A percentile compares a stretch with the other conserved stretches of the same genome.
phyloP scores from a whole-genome alignment of 2,329 filamentous ascomycete species.

The Epichloe elymi region DNA sequence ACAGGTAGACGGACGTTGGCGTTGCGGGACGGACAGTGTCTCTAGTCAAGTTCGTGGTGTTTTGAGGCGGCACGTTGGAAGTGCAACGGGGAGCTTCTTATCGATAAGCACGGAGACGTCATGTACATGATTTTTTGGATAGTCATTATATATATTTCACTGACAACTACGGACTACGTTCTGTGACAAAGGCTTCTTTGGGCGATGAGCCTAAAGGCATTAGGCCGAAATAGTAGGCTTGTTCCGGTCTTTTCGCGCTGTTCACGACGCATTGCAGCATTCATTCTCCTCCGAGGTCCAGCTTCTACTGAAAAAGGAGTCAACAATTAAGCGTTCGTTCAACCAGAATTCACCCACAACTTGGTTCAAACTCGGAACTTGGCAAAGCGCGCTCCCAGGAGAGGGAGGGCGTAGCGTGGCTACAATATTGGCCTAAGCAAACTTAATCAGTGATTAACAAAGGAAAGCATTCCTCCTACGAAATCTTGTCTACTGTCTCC shows the following conservation, averaged over 20 bases:
- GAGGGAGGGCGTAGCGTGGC: not conserved
- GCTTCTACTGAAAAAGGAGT: conserved; percentile 2
- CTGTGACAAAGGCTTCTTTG: not conserved
- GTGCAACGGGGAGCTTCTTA: conserved; percentile 2
- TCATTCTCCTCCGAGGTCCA: not conserved
- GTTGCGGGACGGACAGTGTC: not conserved
- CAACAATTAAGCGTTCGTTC: not conserved
- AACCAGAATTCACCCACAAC: not conserved
- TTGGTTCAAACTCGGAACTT: not conserved
- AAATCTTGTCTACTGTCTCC: not conserved
- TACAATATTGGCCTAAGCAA: conserved; percentile 1
- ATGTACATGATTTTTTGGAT: not conserved
- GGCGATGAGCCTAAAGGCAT: not conserved
- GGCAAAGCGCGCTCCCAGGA: not conserved
- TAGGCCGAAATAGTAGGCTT: not conserved
- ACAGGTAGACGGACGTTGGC: not conserved
- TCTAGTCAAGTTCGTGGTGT: not conserved
- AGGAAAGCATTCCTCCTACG: not conserved
- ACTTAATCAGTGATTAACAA: conserved; percentile 2
- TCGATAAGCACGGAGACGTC: conserved; percentile 3
- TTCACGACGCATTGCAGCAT: not conserved
- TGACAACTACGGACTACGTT: not conserved
- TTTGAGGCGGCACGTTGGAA: not conserved
- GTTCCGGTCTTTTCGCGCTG: not conserved
- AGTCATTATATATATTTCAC: not conserved